These are phyloP conservation scores for Sphagnum contortum DNA, from an alignment of 225 moss, liverwort and hornwort genomes.

Conservation along the genomic window DNA sequence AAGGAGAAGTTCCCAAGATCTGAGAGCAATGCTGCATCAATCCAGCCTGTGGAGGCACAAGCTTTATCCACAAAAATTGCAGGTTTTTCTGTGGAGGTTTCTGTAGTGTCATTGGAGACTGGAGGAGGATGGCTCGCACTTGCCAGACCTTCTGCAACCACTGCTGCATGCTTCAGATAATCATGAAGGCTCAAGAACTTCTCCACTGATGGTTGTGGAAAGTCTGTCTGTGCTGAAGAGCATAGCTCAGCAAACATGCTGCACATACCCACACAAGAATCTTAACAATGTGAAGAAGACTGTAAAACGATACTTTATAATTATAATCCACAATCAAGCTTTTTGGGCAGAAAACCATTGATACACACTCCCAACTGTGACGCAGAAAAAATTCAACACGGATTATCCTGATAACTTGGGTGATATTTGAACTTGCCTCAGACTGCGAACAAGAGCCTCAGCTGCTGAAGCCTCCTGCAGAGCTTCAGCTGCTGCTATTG, in stretches of 20 bases:
- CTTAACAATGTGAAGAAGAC: background rate
- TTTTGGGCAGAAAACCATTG: background rate
- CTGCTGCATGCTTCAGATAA: constrained; percentile 48
- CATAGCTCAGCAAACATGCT: constrained; percentile 91
- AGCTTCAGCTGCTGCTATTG: constrained; percentile 77
- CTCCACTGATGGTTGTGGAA: constrained; percentile 77
- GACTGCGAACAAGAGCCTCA: constrained; percentile 70
- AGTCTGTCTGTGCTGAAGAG: constrained; percentile 51
- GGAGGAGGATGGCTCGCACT: constrained; percentile 19
- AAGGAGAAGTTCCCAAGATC: constrained; percentile 33
- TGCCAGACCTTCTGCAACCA: constrained; percentile 63
- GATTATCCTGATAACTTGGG: background rate
- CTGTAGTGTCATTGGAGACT: constrained; percentile 23
- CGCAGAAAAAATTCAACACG: background rate
- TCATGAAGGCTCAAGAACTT: constrained; percentile 72
- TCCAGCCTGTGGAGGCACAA: constrained; percentile 29
- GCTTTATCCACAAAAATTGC: constrained; percentile 35
- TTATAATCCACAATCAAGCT: background rate
- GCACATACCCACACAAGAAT: constrained; percentile 6
- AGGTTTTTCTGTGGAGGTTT: constrained; percentile 15
- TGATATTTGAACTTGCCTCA: constrained; percentile 36
- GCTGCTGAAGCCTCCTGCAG: constrained; percentile 94
- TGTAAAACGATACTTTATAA: too few species aligned
- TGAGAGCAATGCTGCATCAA: constrained; percentile 35
- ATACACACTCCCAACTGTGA: too few species aligned